Base-by-base conservation (phyloP, 345 rosid genomes). In the Corymbia maculata region DNA sequence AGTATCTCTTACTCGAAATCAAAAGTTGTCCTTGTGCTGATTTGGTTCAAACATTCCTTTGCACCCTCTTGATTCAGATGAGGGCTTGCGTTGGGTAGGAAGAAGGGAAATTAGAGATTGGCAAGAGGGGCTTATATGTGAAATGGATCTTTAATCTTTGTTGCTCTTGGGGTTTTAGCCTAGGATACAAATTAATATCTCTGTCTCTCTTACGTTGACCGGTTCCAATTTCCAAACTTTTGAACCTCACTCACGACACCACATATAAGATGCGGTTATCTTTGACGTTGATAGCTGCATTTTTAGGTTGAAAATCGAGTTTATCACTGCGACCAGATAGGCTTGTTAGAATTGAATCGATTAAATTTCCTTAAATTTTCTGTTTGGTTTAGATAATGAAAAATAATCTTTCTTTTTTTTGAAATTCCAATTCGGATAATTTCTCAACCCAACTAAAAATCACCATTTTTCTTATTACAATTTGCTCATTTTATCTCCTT, bases 261-360 rank as follows among this genome's bases (percentile, higher is more conserved):
- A 55, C 0, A 22, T 9, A 8, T 22, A 2, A 55, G 61, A 61
- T 11, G 68, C 0, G 4, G 11, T 61, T 5, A n/a, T 61, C 32
- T 12, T 26, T 26, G 68, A 3, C 28, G 7, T 5, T 1, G 30
- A 1, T 0, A 61, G 3, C 1, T 7, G 26, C 32, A 5, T 1
- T 6, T 64, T 66, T 16, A 7, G 80, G 45, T 32, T 32, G 45
- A 70, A 4, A 44, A 19, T 36, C 13, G 47, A 75, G 24, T 6
- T 75, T 26, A 44, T 4, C 8, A 16, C 8, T 7, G 7, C 13
- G 13, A 0, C 26, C 36, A 9, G 2, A 36, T 36, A 36, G n/a
- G n/a, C n/a, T n/a, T n/a, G n/a, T n/a, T n/a, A n/a, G n/a, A n/a
- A n/a, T n/a, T n/a, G n/a, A n/a, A 36, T 36, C 42, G 42, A 36